Conservation (phyloP, 768 basidiomycete genomes). For the Leucosporidium yakuticum region DNA sequence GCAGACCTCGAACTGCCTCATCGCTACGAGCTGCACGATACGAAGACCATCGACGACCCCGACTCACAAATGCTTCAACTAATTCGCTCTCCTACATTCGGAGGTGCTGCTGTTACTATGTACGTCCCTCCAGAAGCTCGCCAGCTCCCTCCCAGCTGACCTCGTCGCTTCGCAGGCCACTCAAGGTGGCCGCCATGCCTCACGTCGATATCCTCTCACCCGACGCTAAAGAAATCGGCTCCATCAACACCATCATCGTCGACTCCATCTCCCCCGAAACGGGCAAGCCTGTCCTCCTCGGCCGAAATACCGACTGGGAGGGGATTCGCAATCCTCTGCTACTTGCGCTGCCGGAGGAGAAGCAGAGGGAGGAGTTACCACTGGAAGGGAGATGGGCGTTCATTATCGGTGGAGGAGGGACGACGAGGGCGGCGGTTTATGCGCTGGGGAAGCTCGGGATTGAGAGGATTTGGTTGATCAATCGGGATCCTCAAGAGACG, state of each 20-base stretch:
- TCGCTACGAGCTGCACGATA: conserved; percentile 24
- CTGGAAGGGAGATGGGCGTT: conserved; percentile 14
- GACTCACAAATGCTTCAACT: neutral
- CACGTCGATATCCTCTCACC: conserved; percentile 30
- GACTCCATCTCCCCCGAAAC: too few relatives aligned
- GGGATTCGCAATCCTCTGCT: conserved; percentile 24
- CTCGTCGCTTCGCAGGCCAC: conserved; percentile 14
- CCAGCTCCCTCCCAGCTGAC: neutral
- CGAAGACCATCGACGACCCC: neutral
- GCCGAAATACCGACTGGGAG: conserved; percentile 34
- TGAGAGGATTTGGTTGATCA: conserved; percentile 32
- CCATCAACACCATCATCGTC: conserved; percentile 37
- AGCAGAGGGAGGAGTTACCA: neutral
- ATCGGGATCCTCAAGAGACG: conserved; percentile 32
- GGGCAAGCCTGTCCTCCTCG: conserved; percentile 22
- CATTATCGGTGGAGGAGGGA: conserved; percentile 33
- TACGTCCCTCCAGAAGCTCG: neutral
- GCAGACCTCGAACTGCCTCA: conserved; percentile 7
- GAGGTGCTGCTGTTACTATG: conserved; percentile 34
- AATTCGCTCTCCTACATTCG: conserved; percentile 7
- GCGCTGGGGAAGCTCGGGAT: conserved; percentile 29
- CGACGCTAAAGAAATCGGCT: conserved; percentile 29
- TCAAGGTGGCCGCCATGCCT: conserved; percentile 32
- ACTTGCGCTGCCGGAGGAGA: neutral
- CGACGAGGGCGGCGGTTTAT: conserved; percentile 36